A percentile compares a stretch with the other conserved stretches of the same genome.
These are phyloP conservation scores for Penicillium dipodomyicola DNA, from an alignment of 495 filamentous ascomycete species.

Conservation along the genomic window DNA sequence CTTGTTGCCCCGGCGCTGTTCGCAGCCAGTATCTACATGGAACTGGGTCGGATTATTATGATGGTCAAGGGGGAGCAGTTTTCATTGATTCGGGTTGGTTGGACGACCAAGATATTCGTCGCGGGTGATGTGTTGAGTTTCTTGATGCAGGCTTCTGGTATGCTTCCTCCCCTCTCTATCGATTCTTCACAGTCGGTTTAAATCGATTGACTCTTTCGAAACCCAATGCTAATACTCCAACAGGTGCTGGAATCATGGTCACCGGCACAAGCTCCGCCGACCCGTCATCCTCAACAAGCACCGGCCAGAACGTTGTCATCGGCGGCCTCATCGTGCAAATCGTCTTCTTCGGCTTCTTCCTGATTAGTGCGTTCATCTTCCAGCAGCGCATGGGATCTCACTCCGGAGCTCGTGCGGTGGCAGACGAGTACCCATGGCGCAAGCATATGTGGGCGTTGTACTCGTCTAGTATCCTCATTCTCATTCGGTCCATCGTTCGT, in stretches of 20 bases:
- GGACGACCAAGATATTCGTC: slow-evolving; percentile 50
- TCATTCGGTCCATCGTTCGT: slow-evolving; percentile 61
- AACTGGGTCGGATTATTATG: slow-evolving; percentile 48
- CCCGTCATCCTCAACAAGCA: slow-evolving; percentile 1
- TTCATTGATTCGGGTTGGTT: slow-evolving; percentile 37
- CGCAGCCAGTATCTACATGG: slow-evolving; percentile 59
- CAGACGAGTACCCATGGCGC: slow-evolving; percentile 44
- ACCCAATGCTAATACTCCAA: neutral
- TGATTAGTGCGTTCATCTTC: slow-evolving; percentile 44
- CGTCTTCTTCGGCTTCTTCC: slow-evolving; percentile 53
- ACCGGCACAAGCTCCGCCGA: neutral
- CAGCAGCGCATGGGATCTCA: slow-evolving; percentile 29
- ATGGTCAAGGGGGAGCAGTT: slow-evolving; percentile 38
- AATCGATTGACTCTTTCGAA: no score
- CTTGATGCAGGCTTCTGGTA: slow-evolving; percentile 29
- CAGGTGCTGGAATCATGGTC: slow-evolving; percentile 34
- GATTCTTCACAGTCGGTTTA: neutral
- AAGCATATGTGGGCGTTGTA: slow-evolving; percentile 54
- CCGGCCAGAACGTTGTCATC: slow-evolving; percentile 40
- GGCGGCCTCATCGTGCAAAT: slow-evolving; percentile 50
- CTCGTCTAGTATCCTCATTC: slow-evolving; percentile 49
- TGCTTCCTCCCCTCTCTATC: neutral
- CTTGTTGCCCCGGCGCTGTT: slow-evolving; percentile 50
- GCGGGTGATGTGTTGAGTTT: slow-evolving; percentile 42
- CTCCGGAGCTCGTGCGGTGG: slow-evolving; percentile 21